Evolutionary conservation across 371 early-diverging fungal species (phyloP), one percentile per base, ranked within the genome.

Genomic region (Syncephalastrum sp.): DNA sequence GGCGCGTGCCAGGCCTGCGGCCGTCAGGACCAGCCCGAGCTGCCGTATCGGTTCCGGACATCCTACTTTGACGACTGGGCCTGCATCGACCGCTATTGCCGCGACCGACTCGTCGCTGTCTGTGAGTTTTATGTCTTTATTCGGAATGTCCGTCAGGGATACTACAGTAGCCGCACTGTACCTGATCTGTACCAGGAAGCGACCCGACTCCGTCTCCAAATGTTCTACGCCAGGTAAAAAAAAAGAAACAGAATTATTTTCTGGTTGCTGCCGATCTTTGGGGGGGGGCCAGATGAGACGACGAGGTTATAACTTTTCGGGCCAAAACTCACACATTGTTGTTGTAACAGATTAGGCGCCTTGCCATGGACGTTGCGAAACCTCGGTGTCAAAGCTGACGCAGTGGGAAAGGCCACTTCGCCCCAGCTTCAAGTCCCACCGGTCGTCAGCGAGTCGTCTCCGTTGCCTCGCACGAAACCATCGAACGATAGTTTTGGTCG

Each of bases 81-180:
- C 24, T 91, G 91, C 42, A 89, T 96, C 46, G 96, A 96, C 61
- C 75, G 82, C 5, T 82, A 82, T 54, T 96, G 97, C 64, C 88
- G 95, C n/a, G 95, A 94, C 71, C 82, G 95, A 10, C 60, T 96
- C 8, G 92, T 96, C 3, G 91, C 95, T 5, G 93, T 88, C 4
- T 91, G 93, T 63, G 97, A 96, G 64, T 96, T 96, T 61, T 96
- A 94, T 71, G 87, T 89, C 14, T 91, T 96, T 69, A 87, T 95
- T 51, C 85, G 94, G 38, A 91, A 93, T 59, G 76, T 96, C 29
- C 83, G 91, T 49, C 89, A 91, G 60, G 95, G 97, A 0, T 76
- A 91, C 15, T 94, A 91, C 72, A 77, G 84, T 24, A 86, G 82
- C 57, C 85, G 93, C 48, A 74, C 75, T 2, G 74, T 84, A 14